Evolutionary conservation across 1,284 basidiomycete species (phyloP), one percentile per base, ranked within the genome.

Genomic region (Anthracocystis panici-leucophaei): DNA sequence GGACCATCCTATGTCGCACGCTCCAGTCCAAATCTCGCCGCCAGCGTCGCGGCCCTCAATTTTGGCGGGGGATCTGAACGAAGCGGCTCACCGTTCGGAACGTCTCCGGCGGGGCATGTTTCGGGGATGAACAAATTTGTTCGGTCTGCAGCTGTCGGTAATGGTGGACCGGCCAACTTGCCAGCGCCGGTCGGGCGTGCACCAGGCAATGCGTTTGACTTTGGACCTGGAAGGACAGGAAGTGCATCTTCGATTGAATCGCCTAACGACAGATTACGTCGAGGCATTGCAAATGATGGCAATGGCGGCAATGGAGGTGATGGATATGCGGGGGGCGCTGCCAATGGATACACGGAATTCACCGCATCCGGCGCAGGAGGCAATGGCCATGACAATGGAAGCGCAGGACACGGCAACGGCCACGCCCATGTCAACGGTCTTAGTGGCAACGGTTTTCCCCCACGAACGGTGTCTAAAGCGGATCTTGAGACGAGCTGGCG

Each of bases 401-500:
- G 20, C 41, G 41, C n/a, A 42, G 41, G 9, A 42, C n/a, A 46
- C 21, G 54, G 48, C 21, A 40, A 49, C 40, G 59, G 50, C 20
- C 25, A 58, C 25, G 53, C 57, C 5, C 52, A 53, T 27, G 61
- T 20, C n/a, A 56, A 50, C 45, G 62, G 10, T 0, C n/a, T 18
- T 4, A 11, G 41, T 10, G 42, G 51, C 29, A 31, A 44, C 27
- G 44, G 38, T 1, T 7, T 20, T 2, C n/a, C 49, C 3, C 38
- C 54, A 25, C 41, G 49, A 23, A 21, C 54, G 10, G 49, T 62
- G 10, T 68, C 65, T 16, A 68, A 66, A 41, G 71, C 71, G 16
- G 71, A 74, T 46, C 55, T 74, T 11, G 71, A 74, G 51, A 64
- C 71, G 16, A 68, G 65, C 58, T 74, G 71, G 71, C 54, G 71